These are phyloP conservation scores for Candida smagusa DNA, from an alignment of 1,139 yeast genomes.

Conservation along the genomic window DNA sequence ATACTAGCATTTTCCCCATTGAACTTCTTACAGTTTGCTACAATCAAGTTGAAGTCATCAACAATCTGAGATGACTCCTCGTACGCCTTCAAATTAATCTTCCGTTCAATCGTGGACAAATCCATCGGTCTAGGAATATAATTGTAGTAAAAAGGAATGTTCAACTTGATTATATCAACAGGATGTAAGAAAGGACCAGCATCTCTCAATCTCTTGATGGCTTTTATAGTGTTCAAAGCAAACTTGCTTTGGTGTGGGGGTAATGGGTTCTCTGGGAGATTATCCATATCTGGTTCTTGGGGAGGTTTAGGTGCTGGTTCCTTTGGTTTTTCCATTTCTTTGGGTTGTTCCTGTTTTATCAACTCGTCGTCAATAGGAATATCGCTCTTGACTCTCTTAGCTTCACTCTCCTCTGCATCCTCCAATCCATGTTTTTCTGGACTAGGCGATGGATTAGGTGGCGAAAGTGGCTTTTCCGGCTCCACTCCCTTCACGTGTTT, in stretches of 20 bases:
- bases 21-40: slow-evolving; percentile 73
- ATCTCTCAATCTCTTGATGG: slow-evolving; percentile 86
- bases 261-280: slow-evolving; percentile 65
- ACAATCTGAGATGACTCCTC: slow-evolving; percentile 63
- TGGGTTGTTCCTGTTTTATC: slow-evolving; percentile 11
- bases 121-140: slow-evolving; percentile 91
- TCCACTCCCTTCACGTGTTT: slow-evolving; percentile 12
- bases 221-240: slow-evolving; percentile 65
- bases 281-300: slow-evolving; percentile 66
- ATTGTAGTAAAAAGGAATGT: slow-evolving; percentile 87
- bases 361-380: slow-evolving; percentile 17
- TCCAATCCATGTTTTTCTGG: slow-evolving; percentile 38
- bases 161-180: slow-evolving; percentile 83
- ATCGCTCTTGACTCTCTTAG: slow-evolving; percentile 13
- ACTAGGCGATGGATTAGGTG: slow-evolving; percentile 46
- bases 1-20: slow-evolving; percentile 84
- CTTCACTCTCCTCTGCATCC: slow-evolving; percentile 14
- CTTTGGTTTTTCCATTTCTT: slow-evolving; percentile 10
- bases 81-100: slow-evolving; percentile 67
- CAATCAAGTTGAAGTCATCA: slow-evolving; percentile 84
- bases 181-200: slow-evolving; percentile 88
- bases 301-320: slow-evolving; percentile 74
- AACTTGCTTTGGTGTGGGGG: slow-evolving; percentile 84
- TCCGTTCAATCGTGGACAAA: slow-evolving; percentile 82
- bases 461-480: slow-evolving; percentile 41